Conservation (phyloP, 176 grass and related monocot genomes). For the Tillandsia leiboldiana region DNA sequence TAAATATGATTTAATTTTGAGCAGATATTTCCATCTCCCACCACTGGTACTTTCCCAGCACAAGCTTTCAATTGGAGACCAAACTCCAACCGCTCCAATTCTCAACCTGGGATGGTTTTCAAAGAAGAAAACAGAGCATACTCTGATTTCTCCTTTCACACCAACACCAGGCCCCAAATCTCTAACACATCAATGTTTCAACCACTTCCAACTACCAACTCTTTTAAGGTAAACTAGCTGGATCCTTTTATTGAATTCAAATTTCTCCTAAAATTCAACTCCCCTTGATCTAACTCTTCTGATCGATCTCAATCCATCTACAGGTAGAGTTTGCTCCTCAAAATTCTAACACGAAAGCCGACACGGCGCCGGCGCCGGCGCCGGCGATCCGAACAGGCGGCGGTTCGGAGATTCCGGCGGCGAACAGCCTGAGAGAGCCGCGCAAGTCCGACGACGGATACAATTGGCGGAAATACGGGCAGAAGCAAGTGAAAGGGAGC, state of each 20-base stretch:
- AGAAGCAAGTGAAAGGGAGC: slow-evolving; percentile 43
- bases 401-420: neutral
- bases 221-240: neutral
- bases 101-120: slow-evolving; percentile 19
- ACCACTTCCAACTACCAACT: neutral
- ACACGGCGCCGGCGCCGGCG: slow-evolving; percentile 3
- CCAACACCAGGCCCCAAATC: slow-evolving; percentile 23
- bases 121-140: slow-evolving; percentile 40
- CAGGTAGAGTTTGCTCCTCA: slow-evolving; percentile 22
- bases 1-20: too few relatives aligned
- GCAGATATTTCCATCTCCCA: slow-evolving; percentile 66
- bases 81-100: slow-evolving; percentile 8
- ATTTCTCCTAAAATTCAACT: neutral
- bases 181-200: slow-evolving; percentile 18
- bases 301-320: neutral
- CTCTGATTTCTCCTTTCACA: slow-evolving; percentile 66
- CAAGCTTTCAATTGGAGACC: slow-evolving; percentile 40
- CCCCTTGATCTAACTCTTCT: neutral
- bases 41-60: slow-evolving; percentile 63
- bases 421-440: neutral
- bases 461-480: slow-evolving; percentile 44
- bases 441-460: slow-evolving; percentile 37
- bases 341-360: slow-evolving; percentile 10
- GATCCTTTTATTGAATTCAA: neutral
- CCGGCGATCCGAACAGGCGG: neutral